A percentile compares a stretch with the other conserved stretches of the same genome.
phyloP scores from a whole-genome alignment of 805 yeast genomes.

The Yarrowia sp. region DNA sequence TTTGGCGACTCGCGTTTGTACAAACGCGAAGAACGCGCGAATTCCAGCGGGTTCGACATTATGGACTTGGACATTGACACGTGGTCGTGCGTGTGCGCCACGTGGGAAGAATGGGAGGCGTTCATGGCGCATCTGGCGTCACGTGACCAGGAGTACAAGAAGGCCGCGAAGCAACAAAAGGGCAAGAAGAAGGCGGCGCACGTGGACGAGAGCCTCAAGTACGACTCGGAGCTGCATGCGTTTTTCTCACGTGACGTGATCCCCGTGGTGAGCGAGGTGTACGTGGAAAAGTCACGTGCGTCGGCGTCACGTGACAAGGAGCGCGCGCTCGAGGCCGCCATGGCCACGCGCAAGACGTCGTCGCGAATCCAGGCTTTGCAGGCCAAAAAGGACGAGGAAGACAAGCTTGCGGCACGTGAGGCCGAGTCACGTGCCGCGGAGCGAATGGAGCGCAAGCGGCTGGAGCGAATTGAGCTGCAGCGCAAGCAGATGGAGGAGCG shows the following conservation, averaged over 20 bases:
- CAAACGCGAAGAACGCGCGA: constrained; percentile 41
- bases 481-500: constrained; percentile 32
- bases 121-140: not conserved
- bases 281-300: constrained; percentile 45
- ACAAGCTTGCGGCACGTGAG: constrained; percentile 37
- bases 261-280: constrained; percentile 44
- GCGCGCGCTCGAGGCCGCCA: constrained; percentile 44
- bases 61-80: constrained; percentile 29
- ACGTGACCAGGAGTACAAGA: constrained; percentile 6
- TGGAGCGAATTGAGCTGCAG: constrained; percentile 34
- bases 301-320: constrained; percentile 46
- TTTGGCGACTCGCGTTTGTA: constrained; percentile 52
- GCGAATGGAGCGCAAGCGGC: constrained; percentile 39
- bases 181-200: constrained; percentile 24
- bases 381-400: constrained; percentile 44
- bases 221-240: constrained; percentile 7
- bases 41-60: constrained; percentile 41
- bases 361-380: constrained; percentile 48
- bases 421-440: constrained; percentile 35
- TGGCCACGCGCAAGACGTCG: constrained; percentile 49
- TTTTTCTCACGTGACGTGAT: constrained; percentile 2
- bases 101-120: constrained; percentile 7
- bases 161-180: constrained; percentile 1
- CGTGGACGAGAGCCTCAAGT: constrained; percentile 41
- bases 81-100: constrained; percentile 30